Percentiles rank a stretch among this genome's conserved stretches.
These are phyloP conservation scores for Castanospermum australe DNA, from an alignment of 306 rosid species.

Conservation along the genomic window DNA sequence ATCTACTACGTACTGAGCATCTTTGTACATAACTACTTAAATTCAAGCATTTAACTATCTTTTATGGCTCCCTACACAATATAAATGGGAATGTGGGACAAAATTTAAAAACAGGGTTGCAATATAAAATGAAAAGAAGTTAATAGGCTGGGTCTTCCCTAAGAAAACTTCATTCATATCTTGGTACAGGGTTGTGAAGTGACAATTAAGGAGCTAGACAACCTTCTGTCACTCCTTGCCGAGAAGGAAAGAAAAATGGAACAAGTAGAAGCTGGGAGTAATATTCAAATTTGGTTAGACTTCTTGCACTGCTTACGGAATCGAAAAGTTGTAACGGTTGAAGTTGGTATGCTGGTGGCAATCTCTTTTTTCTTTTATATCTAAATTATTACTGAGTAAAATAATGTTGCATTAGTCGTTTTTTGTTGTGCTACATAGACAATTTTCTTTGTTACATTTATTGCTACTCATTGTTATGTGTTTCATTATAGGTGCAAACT, in stretches of 20 bases:
- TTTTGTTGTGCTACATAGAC: slow-evolving; percentile 1
- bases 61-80: slow-evolving; percentile 11
- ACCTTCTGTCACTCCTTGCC: slow-evolving; percentile 68
- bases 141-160: slow-evolving; percentile 23
- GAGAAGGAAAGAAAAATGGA: slow-evolving; percentile 98
- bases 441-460: not conserved
- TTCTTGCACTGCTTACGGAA: slow-evolving; percentile 85
- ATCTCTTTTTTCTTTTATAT: not conserved
- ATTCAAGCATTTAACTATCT: slow-evolving; percentile 22
- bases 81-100: slow-evolving; percentile 50
- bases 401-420: not conserved
- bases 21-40: slow-evolving; percentile 26
- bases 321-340: slow-evolving; percentile 81
- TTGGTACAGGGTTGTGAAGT: slow-evolving; percentile 84
- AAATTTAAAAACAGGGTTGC: slow-evolving; percentile 39
- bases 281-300: slow-evolving; percentile 86
- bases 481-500: slow-evolving; percentile 69
- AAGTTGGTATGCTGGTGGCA: slow-evolving; percentile 61
- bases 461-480: slow-evolving; percentile 19
- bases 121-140: slow-evolving; percentile 13
- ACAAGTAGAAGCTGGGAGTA: slow-evolving; percentile 96
- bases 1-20: not conserved
- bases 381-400: slow-evolving; percentile 9
- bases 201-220: slow-evolving; percentile 83
- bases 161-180: slow-evolving; percentile 42